Base-by-base conservation (phyloP, 2,329 filamentous ascomycete species). In the Monosporascus sp. region DNA sequence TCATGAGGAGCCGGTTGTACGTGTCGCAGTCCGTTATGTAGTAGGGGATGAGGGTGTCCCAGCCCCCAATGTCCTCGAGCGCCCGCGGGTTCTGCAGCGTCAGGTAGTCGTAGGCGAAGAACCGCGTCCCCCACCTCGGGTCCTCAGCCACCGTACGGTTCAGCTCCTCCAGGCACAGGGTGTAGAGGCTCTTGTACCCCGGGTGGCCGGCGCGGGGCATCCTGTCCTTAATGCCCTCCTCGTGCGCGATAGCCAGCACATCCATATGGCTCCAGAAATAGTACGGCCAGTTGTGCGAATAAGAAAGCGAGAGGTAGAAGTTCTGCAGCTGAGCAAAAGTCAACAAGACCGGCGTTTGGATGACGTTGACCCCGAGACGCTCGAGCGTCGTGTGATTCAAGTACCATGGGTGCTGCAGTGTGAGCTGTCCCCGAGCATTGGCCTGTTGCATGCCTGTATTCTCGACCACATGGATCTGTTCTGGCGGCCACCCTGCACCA, bases 241-340 rank as follows among this genome's bases (percentile, higher is more conserved):
- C 77, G 53, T 72, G 74, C 0, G 73, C 69, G 1, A 78, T 60
- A 1, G 73, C 73, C 0, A 77, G 69, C 8, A 82, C 73, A 58
- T 83, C 80, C 74, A 80, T 80, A 62, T 82, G 80, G n/a, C 70
- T 74, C 77, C 78, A 83, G 62, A 79, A 83, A 63, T 80, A 83
- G 59, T 76, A 72, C 0, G 69, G 67, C 73, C 76, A 81, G 5
- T 70, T 58, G 11, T 72, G 60, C 40, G 71, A 62, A 49, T 78
- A 71, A 0, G 78, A 74, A 2, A 76, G 69, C 49, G 70, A 71
- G 20, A 81, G 66, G 61, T 73, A 80, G 63, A 76, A 80, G 58
- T 83, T 83, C 53, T 82, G 79, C 36, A 82, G 67, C 62, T 84
- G 80, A 1, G 80, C 72, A 59, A 83, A 83, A 48, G 65, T 77